These are phyloP conservation scores for Diplodia scrobiculata DNA, from an alignment of 2,329 filamentous ascomycete genomes.

Conservation along the genomic window DNA sequence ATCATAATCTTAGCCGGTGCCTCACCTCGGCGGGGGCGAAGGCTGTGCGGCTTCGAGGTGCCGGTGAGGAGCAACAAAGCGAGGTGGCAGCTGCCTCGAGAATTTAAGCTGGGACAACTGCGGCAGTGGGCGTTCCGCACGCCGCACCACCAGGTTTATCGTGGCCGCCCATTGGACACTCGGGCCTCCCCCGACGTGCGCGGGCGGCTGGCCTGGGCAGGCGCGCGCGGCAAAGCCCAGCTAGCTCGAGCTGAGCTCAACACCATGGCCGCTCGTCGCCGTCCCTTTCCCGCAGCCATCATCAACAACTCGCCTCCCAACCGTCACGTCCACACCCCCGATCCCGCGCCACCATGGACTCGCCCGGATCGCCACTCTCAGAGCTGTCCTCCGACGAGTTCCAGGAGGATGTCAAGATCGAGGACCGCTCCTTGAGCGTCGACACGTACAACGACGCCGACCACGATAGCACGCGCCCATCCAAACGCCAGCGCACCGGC, in stretches of 20 bases:
- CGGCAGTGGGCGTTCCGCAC: constrained; percentile 7
- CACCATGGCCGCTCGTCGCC: constrained; percentile 21
- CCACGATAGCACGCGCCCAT: constrained; percentile 36
- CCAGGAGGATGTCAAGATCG: constrained; percentile 57
- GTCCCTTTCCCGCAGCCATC: constrained; percentile 15
- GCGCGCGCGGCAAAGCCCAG: constrained; percentile 3
- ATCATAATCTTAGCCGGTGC: background rate
- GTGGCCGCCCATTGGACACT: constrained; percentile 9
- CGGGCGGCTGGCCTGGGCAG: constrained; percentile 9
- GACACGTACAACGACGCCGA: constrained; percentile 45
- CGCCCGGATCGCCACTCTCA: constrained; percentile 65
- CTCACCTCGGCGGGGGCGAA: background rate
- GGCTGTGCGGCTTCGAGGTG: background rate
- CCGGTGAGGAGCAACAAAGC: background rate
- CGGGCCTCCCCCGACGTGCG: background rate
- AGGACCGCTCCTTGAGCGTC: constrained; percentile 52
- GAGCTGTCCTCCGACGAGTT: constrained; percentile 66
- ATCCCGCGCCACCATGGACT: constrained; percentile 46
- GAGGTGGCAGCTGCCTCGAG: background rate
- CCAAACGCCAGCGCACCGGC: constrained; percentile 47
- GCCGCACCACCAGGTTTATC: constrained; percentile 1
- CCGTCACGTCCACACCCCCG: constrained; percentile 9
- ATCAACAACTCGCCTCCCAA: constrained; percentile 20
- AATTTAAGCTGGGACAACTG: constrained; percentile 16
- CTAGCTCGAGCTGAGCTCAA: constrained; percentile 25